Evolutionary conservation across 768 basidiomycete species (phyloP), one percentile per base, ranked within the genome.

Genomic region (Lepiota brunneoincarnata): DNA sequence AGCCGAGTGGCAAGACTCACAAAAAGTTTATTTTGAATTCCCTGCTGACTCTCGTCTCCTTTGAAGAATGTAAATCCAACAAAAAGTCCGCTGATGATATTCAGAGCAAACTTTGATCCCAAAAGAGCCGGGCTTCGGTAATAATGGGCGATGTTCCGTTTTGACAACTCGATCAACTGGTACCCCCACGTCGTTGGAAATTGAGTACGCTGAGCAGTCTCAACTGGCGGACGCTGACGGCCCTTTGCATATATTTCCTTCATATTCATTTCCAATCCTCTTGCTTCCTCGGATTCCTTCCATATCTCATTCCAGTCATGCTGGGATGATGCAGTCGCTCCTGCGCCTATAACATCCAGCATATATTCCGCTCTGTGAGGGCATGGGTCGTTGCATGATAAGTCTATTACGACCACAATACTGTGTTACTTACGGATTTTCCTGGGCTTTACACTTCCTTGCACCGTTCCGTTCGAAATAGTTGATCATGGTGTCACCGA

Each of bases 401-500:
- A 44, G 3, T 6, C n/a, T 21, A 5, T 18, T 21, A 7, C 10
- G 9, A 36, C 35, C 24, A 21, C 11, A 21, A 24, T 3, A 23
- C 41, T 12, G n/a, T 18, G 7, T 34, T 4, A 24, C 11, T 23
- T 56, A 86, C 86, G 91, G 91, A 60, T 95, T 95, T 65, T 84
- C 91, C 2, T 79, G 74, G 9, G 76, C 66, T 1, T 75, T 72
- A 59, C 92, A 93, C 5, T 62, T 55, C 2, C 82, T 72, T 0
- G 82, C 83, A n/a, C 91, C 90, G 46, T 87, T 85, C 2, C 64
- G 63, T 67, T 91, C 84, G 59, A 94, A 91, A 70, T 94, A 93
- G 7, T 76, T 65, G 52, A 91, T 81, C 28, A 93, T 66, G 0
- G 82, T 84, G 20, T 73, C 66, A 1, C 91, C 90, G 23, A 91